phyloP scores from a whole-genome alignment of 805 yeast species.

The Kluyveromyces wickerhamii region DNA sequence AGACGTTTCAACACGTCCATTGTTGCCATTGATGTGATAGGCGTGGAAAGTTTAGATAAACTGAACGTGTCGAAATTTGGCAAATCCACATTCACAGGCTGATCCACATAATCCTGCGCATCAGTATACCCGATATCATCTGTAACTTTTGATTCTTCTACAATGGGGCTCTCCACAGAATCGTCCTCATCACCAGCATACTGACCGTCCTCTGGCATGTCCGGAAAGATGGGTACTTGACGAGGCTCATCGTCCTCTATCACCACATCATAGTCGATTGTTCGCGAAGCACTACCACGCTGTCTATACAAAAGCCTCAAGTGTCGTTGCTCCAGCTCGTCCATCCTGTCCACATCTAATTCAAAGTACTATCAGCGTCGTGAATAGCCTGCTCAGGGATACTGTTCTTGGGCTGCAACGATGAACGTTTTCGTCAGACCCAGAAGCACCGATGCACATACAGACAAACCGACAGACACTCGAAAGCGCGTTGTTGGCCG shows the following conservation, averaged over 20 bases:
- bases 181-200: slow-evolving; percentile 1
- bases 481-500: no score
- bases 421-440: no score
- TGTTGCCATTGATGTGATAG: slow-evolving; percentile 20
- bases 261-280: slow-evolving; percentile 14
- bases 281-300: slow-evolving; percentile 26
- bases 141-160: slow-evolving; percentile 2
- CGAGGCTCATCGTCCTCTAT: slow-evolving; percentile 1
- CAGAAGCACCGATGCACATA: no score
- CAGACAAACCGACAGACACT: no score
- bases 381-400: no score
- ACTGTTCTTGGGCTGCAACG: no score
- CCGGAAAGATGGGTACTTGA: no score
- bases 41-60: slow-evolving; percentile 15
- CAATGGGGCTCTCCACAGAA: slow-evolving; percentile 4
- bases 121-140: slow-evolving; percentile 3
- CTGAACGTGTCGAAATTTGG: slow-evolving; percentile 5
- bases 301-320: slow-evolving; percentile 25
- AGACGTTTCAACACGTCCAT: slow-evolving; percentile 19
- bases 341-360: no score
- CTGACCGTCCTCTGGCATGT: not conserved
- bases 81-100: not conserved
- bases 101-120: not conserved
- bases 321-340: slow-evolving; percentile 11
- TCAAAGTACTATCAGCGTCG: no score